Conservation (phyloP, 192 early-diverging fungal species). For the Spinellus fusiger region DNA sequence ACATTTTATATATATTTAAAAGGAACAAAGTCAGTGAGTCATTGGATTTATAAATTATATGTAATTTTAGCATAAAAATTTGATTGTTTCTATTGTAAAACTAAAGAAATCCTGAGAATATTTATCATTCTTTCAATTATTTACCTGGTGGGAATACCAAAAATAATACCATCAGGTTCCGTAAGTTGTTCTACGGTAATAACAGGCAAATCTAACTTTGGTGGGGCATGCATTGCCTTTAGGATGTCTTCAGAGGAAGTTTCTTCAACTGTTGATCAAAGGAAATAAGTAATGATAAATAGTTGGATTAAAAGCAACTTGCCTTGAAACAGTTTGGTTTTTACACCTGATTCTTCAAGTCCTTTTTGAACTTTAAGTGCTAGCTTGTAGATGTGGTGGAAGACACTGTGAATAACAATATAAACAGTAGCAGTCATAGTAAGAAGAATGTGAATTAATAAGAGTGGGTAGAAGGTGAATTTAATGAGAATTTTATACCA, state of each 20-base stretch:
- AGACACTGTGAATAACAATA: conserved; percentile 31
- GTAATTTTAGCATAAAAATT: too few species aligned
- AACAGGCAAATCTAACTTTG: conserved; percentile 40
- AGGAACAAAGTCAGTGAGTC: neutral
- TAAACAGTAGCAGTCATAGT: conserved; percentile 23
- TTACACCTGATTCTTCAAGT: conserved; percentile 40
- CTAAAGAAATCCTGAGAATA: too few species aligned
- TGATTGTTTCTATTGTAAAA: too few species aligned
- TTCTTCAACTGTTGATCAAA: conserved; percentile 48
- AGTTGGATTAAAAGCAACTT: neutral
- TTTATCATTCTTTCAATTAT: neutral
- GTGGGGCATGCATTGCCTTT: conserved; percentile 46
- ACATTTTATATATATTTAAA: neutral
- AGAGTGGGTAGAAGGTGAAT: too few species aligned
- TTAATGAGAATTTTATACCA: too few species aligned
- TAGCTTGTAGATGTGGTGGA: conserved; percentile 73
- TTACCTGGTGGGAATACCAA: conserved; percentile 48
- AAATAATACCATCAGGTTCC: conserved; percentile 48
- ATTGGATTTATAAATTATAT: neutral
- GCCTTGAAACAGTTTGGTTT: conserved; percentile 42
- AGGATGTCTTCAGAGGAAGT: conserved; percentile 51
- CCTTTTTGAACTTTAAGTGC: conserved; percentile 66
- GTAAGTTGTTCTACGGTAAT: conserved; percentile 31
- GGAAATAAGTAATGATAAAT: neutral
- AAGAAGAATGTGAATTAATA: too few species aligned